Conservation (phyloP, 805 yeast genomes). For the Candida glaebosa region DNA sequence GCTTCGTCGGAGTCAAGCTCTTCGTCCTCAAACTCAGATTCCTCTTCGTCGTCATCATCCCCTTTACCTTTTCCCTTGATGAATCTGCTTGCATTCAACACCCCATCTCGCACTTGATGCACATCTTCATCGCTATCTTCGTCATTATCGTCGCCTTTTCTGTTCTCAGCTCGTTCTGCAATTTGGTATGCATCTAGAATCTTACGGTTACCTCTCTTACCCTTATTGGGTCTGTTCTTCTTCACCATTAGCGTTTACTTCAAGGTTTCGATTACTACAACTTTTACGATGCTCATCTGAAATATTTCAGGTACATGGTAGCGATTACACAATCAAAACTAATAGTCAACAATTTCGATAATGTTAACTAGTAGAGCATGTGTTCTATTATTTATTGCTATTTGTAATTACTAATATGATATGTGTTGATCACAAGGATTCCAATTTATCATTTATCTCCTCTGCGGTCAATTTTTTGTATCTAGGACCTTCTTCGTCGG, state of each 20-base stretch:
- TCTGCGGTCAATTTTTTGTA: slow-evolving; percentile 80
- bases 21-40: slow-evolving; percentile 49
- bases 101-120: slow-evolving; percentile 30
- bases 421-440: slow-evolving; percentile 74
- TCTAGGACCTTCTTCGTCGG: slow-evolving; percentile 81
- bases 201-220: slow-evolving; percentile 34
- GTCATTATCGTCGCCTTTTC: slow-evolving; percentile 14
- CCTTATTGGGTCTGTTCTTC: slow-evolving; percentile 14
- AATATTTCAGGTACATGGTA: background rate
- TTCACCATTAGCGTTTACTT: slow-evolving; percentile 16
- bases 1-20: slow-evolving; percentile 87
- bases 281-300: slow-evolving; percentile 5
- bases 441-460: slow-evolving; percentile 94
- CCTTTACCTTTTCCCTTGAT: slow-evolving; percentile 23
- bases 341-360: background rate
- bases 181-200: slow-evolving; percentile 43
- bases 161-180: slow-evolving; percentile 37
- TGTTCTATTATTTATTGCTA: background rate
- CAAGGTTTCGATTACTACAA: too few species aligned
- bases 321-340: background rate
- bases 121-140: slow-evolving; percentile 21
- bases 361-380: background rate
- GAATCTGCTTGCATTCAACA: slow-evolving; percentile 39
- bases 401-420: too few species aligned
- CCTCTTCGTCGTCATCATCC: slow-evolving; percentile 15